phyloP scores from a whole-genome alignment of 208 protist species.

The Angomonas ambiguus region DNA sequence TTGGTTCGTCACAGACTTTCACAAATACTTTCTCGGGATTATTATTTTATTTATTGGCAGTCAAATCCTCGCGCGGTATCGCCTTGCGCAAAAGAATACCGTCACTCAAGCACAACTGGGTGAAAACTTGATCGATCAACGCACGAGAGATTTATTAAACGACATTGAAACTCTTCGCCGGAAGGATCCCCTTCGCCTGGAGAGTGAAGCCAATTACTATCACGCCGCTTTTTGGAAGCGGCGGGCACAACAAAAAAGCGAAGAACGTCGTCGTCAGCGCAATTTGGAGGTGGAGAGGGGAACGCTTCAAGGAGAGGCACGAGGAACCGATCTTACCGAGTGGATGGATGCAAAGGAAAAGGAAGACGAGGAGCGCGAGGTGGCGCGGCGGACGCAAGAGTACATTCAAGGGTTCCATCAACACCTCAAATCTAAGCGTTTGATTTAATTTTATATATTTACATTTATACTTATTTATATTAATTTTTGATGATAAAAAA shows the following conservation, averaged over 20 bases:
- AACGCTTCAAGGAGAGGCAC: conserved; percentile 61
- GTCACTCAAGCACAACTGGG: conserved; percentile 77
- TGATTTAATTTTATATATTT: conserved; percentile 73
- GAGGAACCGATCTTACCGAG: conserved; percentile 88
- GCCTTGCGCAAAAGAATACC: conserved; percentile 67
- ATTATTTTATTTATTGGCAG: conserved; percentile 75
- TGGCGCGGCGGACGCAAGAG: conserved; percentile 80
- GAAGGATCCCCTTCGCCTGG: conserved; percentile 81
- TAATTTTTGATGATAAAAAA: neutral
- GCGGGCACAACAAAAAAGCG: conserved; percentile 49
- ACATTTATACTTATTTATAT: too few relatives aligned
- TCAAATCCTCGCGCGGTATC: conserved; percentile 78
- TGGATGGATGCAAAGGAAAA: conserved; percentile 86
- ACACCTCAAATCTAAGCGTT: conserved; percentile 84
- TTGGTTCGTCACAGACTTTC: conserved; percentile 85
- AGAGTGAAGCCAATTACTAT: conserved; percentile 83
- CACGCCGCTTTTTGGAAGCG: conserved; percentile 89
- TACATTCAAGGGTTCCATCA: conserved; percentile 90
- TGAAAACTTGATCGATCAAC: conserved; percentile 84
- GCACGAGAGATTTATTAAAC: conserved; percentile 65
- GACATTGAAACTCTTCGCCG: conserved; percentile 83
- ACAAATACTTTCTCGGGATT: conserved; percentile 80
- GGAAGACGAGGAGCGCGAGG: conserved; percentile 84
- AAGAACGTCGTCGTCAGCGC: conserved; percentile 50
- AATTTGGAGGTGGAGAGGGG: conserved; percentile 66